These are phyloP conservation scores for Straminergon stramineum DNA, from an alignment of 225 moss, liverwort and hornwort species.

Conservation along the genomic window DNA sequence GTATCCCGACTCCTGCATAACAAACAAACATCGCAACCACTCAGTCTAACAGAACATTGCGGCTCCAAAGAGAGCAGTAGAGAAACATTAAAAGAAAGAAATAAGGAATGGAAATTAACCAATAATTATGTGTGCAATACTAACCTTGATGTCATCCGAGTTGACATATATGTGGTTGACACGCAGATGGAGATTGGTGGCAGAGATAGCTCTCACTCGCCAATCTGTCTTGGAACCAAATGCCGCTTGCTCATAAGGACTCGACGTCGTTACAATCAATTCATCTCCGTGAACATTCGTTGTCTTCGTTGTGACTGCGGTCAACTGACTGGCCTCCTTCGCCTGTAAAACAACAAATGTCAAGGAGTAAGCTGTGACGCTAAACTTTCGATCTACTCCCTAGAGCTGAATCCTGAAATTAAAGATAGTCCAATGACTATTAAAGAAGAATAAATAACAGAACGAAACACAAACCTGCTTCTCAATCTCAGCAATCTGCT, in stretches of 20 bases:
- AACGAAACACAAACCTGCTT: constrained; percentile 63
- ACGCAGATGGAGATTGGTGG: constrained; percentile 94
- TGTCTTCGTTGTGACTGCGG: constrained; percentile 98
- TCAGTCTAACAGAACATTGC: neutral
- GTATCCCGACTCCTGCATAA: constrained; percentile 85
- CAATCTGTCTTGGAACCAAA: constrained; percentile 99
- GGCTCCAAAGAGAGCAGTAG: neutral
- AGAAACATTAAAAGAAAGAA: neutral
- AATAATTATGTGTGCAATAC: neutral
- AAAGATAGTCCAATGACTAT: neutral
- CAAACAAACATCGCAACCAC: neutral
- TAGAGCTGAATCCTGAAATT: neutral
- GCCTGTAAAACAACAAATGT: constrained; percentile 40
- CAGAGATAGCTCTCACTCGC: constrained; percentile 98
- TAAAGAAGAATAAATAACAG: neutral
- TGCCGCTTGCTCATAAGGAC: constrained; percentile 99
- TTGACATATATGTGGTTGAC: constrained; percentile 99
- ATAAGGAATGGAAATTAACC: neutral
- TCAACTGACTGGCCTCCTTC: constrained; percentile 98
- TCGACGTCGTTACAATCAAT: constrained; percentile 96
- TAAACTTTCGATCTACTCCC: neutral
- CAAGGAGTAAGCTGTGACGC: neutral
- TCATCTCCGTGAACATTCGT: constrained; percentile 99
- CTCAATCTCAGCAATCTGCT: constrained; percentile 99
- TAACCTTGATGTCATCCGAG: constrained; percentile 97